Percentiles rank a stretch among this genome's conserved stretches.
These are phyloP conservation scores for Calonectria crousiana DNA, from an alignment of 2,329 filamentous ascomycete species.

Conservation along the genomic window DNA sequence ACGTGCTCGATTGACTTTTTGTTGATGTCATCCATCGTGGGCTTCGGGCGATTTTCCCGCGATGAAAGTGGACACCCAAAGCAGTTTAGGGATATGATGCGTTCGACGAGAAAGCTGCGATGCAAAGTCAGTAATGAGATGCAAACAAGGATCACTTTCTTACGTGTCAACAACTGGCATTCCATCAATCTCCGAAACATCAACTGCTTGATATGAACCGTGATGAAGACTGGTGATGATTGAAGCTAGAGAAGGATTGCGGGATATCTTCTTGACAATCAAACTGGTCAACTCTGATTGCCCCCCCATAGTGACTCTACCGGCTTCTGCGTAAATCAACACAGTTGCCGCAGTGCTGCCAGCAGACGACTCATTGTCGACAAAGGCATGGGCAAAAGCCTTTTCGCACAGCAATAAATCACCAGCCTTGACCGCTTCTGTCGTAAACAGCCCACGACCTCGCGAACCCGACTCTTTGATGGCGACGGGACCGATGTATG, in stretches of 20 bases:
- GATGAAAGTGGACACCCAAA: conserved; percentile 52
- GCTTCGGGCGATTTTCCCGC: neutral
- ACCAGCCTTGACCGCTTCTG: conserved; percentile 58
- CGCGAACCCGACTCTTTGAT: conserved; percentile 54
- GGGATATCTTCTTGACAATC: conserved; percentile 59
- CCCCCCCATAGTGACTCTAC: conserved; percentile 49
- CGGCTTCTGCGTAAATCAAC: conserved; percentile 52
- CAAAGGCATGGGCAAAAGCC: conserved; percentile 59
- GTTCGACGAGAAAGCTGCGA: conserved; percentile 58
- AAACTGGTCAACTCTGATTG: conserved; percentile 55
- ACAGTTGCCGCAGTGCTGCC: conserved; percentile 30
- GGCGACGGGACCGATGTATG: conserved; percentile 56
- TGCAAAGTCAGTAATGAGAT: neutral
- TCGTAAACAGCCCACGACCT: conserved; percentile 66
- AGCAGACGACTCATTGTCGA: conserved; percentile 34
- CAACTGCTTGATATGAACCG: conserved; percentile 51
- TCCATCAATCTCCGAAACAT: conserved; percentile 47
- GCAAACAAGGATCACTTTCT: conserved; percentile 25
- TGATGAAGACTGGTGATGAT: conserved; percentile 50
- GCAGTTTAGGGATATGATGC: conserved; percentile 56
- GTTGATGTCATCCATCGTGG: neutral
- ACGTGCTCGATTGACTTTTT: neutral
- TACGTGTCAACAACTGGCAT: conserved; percentile 59
- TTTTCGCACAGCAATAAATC: conserved; percentile 69
- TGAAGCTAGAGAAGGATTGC: conserved; percentile 46